These are phyloP conservation scores for Zygosaccharomyces rouxii DNA, from an alignment of 805 yeast genomes.

Conservation along the genomic window DNA sequence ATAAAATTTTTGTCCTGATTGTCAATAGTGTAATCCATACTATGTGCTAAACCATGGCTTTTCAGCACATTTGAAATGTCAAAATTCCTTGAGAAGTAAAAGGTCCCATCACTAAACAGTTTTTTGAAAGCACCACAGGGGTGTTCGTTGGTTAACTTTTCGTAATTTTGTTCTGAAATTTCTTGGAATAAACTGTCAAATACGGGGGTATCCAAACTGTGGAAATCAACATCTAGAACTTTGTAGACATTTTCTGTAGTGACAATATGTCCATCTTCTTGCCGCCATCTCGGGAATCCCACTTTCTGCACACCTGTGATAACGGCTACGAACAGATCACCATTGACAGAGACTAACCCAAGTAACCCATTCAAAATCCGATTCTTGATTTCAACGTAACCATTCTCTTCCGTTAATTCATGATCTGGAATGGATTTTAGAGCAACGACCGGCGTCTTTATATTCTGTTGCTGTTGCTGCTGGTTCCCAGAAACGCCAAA, in stretches of 20 bases:
- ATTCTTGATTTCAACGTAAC: slow-evolving; percentile 39
- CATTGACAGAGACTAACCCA: slow-evolving; percentile 56
- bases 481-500: slow-evolving; percentile 17
- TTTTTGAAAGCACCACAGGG: slow-evolving; percentile 78
- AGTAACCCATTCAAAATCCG: slow-evolving; percentile 49
- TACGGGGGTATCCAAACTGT: slow-evolving; percentile 54
- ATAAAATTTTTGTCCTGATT: slow-evolving; percentile 72
- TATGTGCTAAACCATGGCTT: slow-evolving; percentile 51
- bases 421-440: slow-evolving; percentile 51
- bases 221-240: slow-evolving; percentile 59
- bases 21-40: slow-evolving; percentile 37
- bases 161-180: slow-evolving; percentile 24
- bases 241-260: slow-evolving; percentile 49
- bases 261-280: slow-evolving; percentile 15
- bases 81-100: slow-evolving; percentile 84
- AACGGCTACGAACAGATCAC: slow-evolving; percentile 52
- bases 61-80: slow-evolving; percentile 82
- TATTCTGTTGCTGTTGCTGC: slow-evolving; percentile 17
- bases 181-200: slow-evolving; percentile 41
- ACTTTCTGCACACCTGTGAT: slow-evolving; percentile 50
- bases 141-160: slow-evolving; percentile 47
- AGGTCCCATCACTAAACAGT: slow-evolving; percentile 74
- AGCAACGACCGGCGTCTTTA: slow-evolving; percentile 36
- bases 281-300: slow-evolving; percentile 50
- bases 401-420: slow-evolving; percentile 34